Percentiles rank a stretch among this genome's conserved stretches.
These are phyloP conservation scores for Onygenales sp. DNA, from an alignment of 2,329 filamentous ascomycete genomes.

Conservation along the genomic window DNA sequence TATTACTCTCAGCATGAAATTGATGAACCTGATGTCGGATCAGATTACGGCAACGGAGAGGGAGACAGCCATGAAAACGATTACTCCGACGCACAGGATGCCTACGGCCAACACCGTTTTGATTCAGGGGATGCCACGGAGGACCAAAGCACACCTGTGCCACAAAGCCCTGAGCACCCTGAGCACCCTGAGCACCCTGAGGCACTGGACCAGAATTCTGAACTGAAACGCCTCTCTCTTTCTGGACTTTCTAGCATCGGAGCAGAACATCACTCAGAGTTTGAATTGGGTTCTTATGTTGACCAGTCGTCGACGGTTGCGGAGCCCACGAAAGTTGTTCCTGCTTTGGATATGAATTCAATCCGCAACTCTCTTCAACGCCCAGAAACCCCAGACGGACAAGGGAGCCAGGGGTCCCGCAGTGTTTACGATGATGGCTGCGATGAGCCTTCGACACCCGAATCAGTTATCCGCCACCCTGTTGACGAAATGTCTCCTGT, in stretches of 20 bases:
- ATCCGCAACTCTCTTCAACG: constrained; percentile 30
- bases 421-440: constrained; percentile 42
- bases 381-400: constrained; percentile 43
- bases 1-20: constrained; percentile 47
- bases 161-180: constrained; percentile 26
- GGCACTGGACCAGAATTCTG: constrained; percentile 10
- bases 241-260: constrained; percentile 38
- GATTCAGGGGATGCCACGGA: constrained; percentile 19
- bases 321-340: constrained; percentile 13
- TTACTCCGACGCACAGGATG: constrained; percentile 1
- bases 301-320: constrained; percentile 29
- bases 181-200: constrained; percentile 30
- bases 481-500: constrained; percentile 36
- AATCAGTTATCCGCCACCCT: constrained; percentile 80
- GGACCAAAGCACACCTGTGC: constrained; percentile 24
- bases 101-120: constrained; percentile 16
- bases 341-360: constrained; percentile 23
- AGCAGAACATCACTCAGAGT: constrained; percentile 27
- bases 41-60: constrained; percentile 47
- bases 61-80: constrained; percentile 44
- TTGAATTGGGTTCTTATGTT: constrained; percentile 48
- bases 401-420: constrained; percentile 28
- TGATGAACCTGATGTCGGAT: constrained; percentile 22
- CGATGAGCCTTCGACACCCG: constrained; percentile 61
- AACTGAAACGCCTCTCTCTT: constrained; percentile 29